Percentiles rank a stretch among this genome's conserved stretches.
Conservation (phyloP, 2,329 filamentous ascomycete genomes). For the Lachnellula hyalina region DNA sequence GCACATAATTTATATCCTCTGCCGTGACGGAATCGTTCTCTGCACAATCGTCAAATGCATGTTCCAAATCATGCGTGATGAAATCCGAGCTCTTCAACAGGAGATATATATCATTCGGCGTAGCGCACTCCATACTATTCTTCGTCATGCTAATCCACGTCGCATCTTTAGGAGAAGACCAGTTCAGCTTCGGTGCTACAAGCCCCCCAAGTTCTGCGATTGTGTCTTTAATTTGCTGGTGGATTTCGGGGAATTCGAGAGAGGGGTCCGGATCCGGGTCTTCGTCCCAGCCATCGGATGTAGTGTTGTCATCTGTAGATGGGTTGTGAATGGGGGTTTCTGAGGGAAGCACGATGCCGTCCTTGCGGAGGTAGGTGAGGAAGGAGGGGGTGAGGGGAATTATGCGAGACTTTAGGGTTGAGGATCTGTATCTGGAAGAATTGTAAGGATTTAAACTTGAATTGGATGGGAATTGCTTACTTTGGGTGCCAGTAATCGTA, state of each 20-base stretch:
- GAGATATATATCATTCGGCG: slow-evolving; percentile 86
- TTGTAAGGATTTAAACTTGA: slow-evolving; percentile 5
- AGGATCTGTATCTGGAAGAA: slow-evolving; percentile 60
- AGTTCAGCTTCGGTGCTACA: slow-evolving; percentile 91
- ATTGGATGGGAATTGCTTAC: slow-evolving; percentile 36
- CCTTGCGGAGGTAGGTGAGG: slow-evolving; percentile 80
- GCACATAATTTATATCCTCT: slow-evolving; percentile 40
- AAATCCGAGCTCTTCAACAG: slow-evolving; percentile 94
- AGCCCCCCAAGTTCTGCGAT: slow-evolving; percentile 79
- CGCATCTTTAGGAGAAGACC: slow-evolving; percentile 94
- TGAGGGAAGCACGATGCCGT: slow-evolving; percentile 83
- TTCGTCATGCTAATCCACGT: slow-evolving; percentile 79
- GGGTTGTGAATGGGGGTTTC: slow-evolving; percentile 37
- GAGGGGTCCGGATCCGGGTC: slow-evolving; percentile 29
- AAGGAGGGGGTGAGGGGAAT: slow-evolving; percentile 73
- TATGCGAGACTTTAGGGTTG: slow-evolving; percentile 80
- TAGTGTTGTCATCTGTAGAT: slow-evolving; percentile 35
- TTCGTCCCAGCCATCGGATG: slow-evolving; percentile 52
- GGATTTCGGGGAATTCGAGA: slow-evolving; percentile 58
- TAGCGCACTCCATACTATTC: slow-evolving; percentile 88
- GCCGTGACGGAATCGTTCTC: slow-evolving; percentile 23
- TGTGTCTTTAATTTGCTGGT: slow-evolving; percentile 67
- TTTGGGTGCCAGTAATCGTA: slow-evolving; percentile 88
- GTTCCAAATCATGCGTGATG: slow-evolving; percentile 86
- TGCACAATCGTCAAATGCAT: slow-evolving; percentile 76